Conservation (phyloP, 176 grass and related monocot genomes). For the Lolium perenne region DNA sequence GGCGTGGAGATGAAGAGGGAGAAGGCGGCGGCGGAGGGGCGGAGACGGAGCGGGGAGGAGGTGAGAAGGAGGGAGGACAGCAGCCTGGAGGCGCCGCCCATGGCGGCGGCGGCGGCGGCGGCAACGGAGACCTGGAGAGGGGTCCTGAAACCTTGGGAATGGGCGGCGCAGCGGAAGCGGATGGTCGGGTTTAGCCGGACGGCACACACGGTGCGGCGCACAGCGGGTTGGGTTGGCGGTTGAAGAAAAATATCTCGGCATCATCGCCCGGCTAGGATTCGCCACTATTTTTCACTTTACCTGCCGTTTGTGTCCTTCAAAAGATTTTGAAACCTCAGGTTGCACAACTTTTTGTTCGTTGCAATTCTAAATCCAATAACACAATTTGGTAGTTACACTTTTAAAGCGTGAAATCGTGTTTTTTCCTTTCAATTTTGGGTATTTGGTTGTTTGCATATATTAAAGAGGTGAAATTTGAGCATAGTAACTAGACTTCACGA, state of each 20-base stretch:
- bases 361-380: too few relatives aligned
- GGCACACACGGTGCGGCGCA: slow-evolving; percentile 20
- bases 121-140: neutral
- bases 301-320: too few relatives aligned
- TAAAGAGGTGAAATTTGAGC: too few relatives aligned
- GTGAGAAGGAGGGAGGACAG: slow-evolving; percentile 64
- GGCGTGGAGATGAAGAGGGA: slow-evolving; percentile 51
- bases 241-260: slow-evolving; percentile 49
- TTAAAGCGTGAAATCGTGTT: too few relatives aligned
- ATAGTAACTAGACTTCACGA: too few relatives aligned
- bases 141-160: neutral
- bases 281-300: neutral
- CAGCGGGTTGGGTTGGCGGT: neutral
- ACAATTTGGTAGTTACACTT: too few relatives aligned
- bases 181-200: slow-evolving; percentile 24
- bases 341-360: too few relatives aligned
- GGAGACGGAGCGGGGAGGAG: slow-evolving; percentile 58
- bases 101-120: slow-evolving; percentile 35
- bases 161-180: slow-evolving; percentile 17
- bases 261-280: slow-evolving; percentile 43
- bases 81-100: slow-evolving; percentile 79
- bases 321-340: too few relatives aligned
- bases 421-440: too few relatives aligned
- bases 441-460: too few relatives aligned
- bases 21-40: slow-evolving; percentile 39